Evolutionary conservation across 1,284 basidiomycete genomes (phyloP).

Genomic region (Spongispora temasekensis): DNA sequence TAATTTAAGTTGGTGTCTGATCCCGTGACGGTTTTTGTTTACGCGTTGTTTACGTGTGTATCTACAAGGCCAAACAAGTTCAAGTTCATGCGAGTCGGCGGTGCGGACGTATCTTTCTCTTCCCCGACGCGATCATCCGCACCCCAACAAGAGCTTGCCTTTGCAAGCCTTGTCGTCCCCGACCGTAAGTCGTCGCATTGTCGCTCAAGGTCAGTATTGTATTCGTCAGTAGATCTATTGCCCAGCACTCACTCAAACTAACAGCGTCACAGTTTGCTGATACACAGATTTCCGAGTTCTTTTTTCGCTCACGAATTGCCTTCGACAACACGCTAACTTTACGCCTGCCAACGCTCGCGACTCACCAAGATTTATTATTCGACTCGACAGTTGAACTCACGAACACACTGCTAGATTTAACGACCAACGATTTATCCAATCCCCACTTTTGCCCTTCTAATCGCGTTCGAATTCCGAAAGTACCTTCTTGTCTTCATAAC

Average conservation of each 20-base stretch:
- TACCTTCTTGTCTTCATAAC: conserved; percentile 23
- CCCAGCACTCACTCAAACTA: too few relatives aligned
- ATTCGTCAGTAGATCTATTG: too few relatives aligned
- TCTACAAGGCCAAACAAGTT: conserved; percentile 38
- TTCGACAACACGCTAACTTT: conserved; percentile 16
- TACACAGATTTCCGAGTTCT: conserved; percentile 23
- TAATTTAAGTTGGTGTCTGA: neutral
- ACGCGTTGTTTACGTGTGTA: conserved; percentile 29
- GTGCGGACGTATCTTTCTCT: conserved; percentile 19
- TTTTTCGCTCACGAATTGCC: conserved; percentile 23
- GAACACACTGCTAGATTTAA: conserved; percentile 22
- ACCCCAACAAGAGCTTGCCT: too few relatives aligned
- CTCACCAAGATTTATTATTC: conserved; percentile 17
- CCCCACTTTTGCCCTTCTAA: conserved; percentile 1
- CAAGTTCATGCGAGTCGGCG: conserved; percentile 23
- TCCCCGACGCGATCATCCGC: conserved; percentile 14
- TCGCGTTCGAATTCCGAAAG: conserved; percentile 19
- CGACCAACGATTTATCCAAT: conserved; percentile 19
- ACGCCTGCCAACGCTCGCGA: conserved; percentile 13
- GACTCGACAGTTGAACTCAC: conserved; percentile 19
- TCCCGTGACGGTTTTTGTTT: conserved; percentile 33
- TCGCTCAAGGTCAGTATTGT: conserved; percentile 24
- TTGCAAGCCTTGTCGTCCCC: conserved; percentile 23
- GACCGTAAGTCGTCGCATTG: conserved; percentile 30
- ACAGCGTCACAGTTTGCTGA: conserved; percentile 19